Conservation (phyloP, 2,329 filamentous ascomycete species). For the Juglanconis juglandina region DNA sequence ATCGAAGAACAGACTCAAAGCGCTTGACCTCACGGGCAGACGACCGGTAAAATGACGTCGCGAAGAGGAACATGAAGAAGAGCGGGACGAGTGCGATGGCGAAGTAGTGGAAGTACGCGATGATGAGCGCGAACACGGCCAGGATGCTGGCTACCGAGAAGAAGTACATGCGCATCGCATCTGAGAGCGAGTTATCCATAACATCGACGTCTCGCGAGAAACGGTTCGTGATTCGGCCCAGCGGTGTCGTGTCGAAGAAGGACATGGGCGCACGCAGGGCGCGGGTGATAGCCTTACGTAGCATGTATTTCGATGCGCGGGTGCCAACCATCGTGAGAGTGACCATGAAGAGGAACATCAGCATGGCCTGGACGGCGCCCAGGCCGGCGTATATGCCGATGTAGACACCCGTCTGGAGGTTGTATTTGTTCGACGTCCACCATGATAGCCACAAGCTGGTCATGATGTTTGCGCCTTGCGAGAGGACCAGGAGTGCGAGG, state of each 20-base stretch:
- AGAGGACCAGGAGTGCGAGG: constrained; percentile 46
- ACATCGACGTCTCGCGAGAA: constrained; percentile 68
- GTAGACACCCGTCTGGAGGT: constrained; percentile 53
- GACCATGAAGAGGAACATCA: constrained; percentile 63
- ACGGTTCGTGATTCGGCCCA: constrained; percentile 66
- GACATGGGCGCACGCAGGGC: constrained; percentile 13
- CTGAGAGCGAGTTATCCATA: constrained; percentile 66
- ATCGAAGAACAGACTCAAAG: constrained; percentile 64
- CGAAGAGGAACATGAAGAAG: constrained; percentile 57
- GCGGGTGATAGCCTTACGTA: constrained; percentile 28
- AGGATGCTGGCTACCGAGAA: constrained; percentile 60
- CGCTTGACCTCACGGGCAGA: constrained; percentile 68
- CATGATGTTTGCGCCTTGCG: constrained; percentile 63
- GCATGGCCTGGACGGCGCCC: constrained; percentile 51
- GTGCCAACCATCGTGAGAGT: constrained; percentile 62
- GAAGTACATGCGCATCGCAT: constrained; percentile 64
- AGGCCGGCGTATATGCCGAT: constrained; percentile 50
- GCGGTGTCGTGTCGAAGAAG: constrained; percentile 66
- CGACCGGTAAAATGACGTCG: constrained; percentile 62
- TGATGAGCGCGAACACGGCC: constrained; percentile 61
- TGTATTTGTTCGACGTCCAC: constrained; percentile 65
- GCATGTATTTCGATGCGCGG: constrained; percentile 61
- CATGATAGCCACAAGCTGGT: constrained; percentile 69
- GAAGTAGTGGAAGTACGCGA: constrained; percentile 66
- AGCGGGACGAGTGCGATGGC: constrained; percentile 61